Conservation (phyloP, 2,329 filamentous ascomycete species). For the Nannizziopsis barbatae region DNA sequence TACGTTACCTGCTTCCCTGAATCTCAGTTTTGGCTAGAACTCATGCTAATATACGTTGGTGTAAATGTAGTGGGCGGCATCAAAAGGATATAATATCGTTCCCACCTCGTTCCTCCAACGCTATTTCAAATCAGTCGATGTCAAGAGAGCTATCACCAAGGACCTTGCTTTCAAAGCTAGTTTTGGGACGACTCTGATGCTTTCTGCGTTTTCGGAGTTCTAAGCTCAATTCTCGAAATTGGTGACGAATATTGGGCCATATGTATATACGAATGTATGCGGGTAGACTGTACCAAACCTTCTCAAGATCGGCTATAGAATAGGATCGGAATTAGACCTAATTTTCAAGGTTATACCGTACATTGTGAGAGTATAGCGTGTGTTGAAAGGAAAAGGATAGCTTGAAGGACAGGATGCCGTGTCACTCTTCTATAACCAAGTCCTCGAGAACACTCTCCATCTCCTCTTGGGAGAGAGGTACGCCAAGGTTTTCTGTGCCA, state of each 20-base stretch:
- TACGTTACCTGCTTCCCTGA: background rate
- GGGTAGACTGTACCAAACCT: background rate
- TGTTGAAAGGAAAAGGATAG: background rate
- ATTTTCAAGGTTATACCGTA: background rate
- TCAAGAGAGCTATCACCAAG: constrained; percentile 29
- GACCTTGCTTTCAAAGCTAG: constrained; percentile 38
- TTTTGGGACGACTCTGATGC: constrained; percentile 36
- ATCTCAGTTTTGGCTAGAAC: background rate
- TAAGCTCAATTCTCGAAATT: constrained; percentile 13
- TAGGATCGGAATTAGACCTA: background rate
- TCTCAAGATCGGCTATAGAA: background rate
- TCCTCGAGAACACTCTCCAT: constrained; percentile 83
- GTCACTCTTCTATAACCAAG: constrained; percentile 33
- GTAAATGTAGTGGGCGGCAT: constrained; percentile 32
- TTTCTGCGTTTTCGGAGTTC: constrained; percentile 38
- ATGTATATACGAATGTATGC: background rate
- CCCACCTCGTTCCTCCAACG: constrained; percentile 33
- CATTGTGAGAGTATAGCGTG: background rate
- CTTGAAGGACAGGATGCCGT: background rate
- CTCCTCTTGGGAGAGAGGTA: constrained; percentile 80
- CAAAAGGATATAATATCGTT: constrained; percentile 38
- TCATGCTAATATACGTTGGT: background rate
- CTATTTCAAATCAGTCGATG: constrained; percentile 32
- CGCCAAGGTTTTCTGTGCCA: constrained; percentile 72
- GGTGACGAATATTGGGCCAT: too few species aligned